Evolutionary conservation across 805 yeast species (phyloP).

Genomic region (Myxozyma nipponensis): DNA sequence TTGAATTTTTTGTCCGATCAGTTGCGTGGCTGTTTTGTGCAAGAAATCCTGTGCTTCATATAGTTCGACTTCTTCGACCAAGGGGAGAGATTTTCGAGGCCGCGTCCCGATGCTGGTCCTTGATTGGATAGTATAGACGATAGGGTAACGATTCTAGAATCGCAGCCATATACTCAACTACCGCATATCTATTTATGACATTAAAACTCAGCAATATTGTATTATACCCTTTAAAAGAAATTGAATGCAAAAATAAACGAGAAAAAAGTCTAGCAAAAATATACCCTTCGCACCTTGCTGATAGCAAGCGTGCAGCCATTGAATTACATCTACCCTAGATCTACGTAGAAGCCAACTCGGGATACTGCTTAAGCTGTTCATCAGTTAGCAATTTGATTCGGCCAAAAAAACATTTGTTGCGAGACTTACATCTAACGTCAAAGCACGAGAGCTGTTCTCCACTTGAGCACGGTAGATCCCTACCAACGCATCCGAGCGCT

Average conservation of each 20-base stretch:
- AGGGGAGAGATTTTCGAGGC: constrained; percentile 2
- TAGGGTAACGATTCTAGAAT: not conserved
- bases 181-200: not conserved
- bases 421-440: constrained; percentile 58
- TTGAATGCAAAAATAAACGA: not conserved
- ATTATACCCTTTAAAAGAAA: no score
- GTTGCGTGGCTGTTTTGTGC: not conserved
- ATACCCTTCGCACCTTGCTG: no score
- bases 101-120: constrained; percentile 7
- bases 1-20: not conserved
- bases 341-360: not conserved
- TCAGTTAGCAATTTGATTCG: not conserved
- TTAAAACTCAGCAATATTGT: not conserved
- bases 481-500: constrained; percentile 82
- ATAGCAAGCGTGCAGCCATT: no score
- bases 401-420: not conserved
- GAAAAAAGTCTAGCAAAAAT: no score
- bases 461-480: constrained; percentile 85
- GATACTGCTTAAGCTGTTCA: constrained; percentile 5
- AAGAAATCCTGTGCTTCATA: no score
- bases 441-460: constrained; percentile 65
- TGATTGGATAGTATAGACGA: constrained; percentile 9
- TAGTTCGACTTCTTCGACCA: not conserved
- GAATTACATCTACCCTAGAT: not conserved
- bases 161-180: not conserved